phyloP scores from a whole-genome alignment of 805 yeast genomes.

The Suhomyces sp. region DNA sequence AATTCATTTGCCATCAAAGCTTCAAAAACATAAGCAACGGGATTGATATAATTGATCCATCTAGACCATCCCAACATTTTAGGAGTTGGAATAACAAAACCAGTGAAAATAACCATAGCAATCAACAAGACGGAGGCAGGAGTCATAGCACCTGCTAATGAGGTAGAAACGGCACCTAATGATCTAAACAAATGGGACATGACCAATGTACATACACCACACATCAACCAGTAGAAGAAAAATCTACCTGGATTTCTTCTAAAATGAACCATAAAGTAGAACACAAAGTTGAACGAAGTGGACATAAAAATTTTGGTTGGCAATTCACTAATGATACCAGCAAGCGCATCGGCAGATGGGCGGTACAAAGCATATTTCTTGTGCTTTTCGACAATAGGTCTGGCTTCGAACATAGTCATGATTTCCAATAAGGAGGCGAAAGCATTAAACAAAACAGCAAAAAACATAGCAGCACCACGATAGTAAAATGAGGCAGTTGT shows the following conservation, averaged over 20 bases:
- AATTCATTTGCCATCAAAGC: constrained; percentile 60
- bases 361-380: constrained; percentile 55
- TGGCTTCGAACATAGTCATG: constrained; percentile 51
- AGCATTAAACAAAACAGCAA: constrained; percentile 62
- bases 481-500: constrained; percentile 49
- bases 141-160: constrained; percentile 43
- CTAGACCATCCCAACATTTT: constrained; percentile 59
- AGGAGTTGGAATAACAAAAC: constrained; percentile 44
- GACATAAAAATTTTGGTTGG: constrained; percentile 49
- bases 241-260: constrained; percentile 52
- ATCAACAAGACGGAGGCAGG: constrained; percentile 47
- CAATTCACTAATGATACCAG: constrained; percentile 57
- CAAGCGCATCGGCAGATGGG: constrained; percentile 64
- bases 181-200: constrained; percentile 52
- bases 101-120: constrained; percentile 56
- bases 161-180: constrained; percentile 42
- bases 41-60: constrained; percentile 45
- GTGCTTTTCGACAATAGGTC: constrained; percentile 60
- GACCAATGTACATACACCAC: constrained; percentile 42
- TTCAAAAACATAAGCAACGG: constrained; percentile 46
- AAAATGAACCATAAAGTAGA: constrained; percentile 55
- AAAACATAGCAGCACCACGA: constrained; percentile 66
- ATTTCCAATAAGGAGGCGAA: constrained; percentile 61
- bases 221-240: constrained; percentile 51
- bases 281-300: constrained; percentile 47